phyloP scores from a whole-genome alignment of 2,329 filamentous ascomycete genomes.

The Rhynchosporium graminicola region DNA sequence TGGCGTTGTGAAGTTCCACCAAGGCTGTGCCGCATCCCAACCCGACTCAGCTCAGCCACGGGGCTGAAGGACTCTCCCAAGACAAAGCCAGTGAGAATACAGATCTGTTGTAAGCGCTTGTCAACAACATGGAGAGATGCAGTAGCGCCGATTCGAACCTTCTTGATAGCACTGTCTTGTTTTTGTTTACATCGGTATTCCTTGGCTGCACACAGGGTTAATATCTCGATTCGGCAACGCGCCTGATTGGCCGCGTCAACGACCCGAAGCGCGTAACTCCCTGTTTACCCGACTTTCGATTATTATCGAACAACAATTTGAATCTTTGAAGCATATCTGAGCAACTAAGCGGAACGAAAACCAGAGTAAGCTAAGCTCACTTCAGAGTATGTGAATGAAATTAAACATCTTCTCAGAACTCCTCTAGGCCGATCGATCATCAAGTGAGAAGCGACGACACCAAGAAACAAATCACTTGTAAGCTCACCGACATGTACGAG shows the following conservation, averaged over 20 bases:
- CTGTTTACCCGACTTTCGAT: not conserved
- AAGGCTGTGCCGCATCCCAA: conserved; percentile 12
- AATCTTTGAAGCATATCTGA: not conserved
- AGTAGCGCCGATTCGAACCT: too few relatives aligned
- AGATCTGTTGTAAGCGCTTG: too few relatives aligned
- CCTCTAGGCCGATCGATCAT: not conserved
- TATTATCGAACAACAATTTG: not conserved
- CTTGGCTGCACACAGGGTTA: too few relatives aligned
- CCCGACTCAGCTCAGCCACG: not conserved
- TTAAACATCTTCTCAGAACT: not conserved
- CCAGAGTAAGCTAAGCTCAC: not conserved
- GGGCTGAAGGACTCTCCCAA: not conserved
- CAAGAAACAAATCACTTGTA: not conserved
- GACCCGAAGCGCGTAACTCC: not conserved
- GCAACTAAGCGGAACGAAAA: not conserved
- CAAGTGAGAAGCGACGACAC: not conserved
- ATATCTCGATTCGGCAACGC: not conserved
- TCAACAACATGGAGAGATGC: too few relatives aligned
- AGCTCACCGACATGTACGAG: not conserved
- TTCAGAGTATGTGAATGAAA: not conserved
- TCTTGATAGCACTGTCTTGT: too few relatives aligned
- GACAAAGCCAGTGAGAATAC: not conserved
- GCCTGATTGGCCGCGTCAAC: conserved; percentile 6
- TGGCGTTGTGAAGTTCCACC: not conserved
- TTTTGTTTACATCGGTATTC: too few relatives aligned